Evolutionary conservation across 768 basidiomycete species (phyloP).

Genomic region (Baorangia bicolor): DNA sequence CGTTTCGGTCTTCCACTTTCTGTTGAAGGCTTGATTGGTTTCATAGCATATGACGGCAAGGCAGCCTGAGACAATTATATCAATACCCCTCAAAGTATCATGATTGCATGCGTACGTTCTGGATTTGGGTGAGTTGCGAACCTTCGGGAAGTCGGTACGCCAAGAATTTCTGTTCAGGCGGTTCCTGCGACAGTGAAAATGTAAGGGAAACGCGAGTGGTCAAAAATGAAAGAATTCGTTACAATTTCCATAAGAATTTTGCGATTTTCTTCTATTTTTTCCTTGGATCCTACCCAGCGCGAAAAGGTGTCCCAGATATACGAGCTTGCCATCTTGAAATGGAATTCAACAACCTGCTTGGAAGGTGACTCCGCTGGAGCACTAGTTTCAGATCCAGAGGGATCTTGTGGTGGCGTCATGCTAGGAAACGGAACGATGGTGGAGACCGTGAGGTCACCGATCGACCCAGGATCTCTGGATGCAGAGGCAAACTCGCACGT

Average conservation of each 20-base stretch:
- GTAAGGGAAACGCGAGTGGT: neutral
- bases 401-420: constrained; percentile 11
- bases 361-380: constrained; percentile 6
- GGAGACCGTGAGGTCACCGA: constrained; percentile 41
- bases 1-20: constrained; percentile 39
- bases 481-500: constrained; percentile 43
- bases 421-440: constrained; percentile 46
- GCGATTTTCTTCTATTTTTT: constrained; percentile 50
- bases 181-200: constrained; percentile 33
- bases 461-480: constrained; percentile 10
- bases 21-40: constrained; percentile 52
- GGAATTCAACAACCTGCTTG: constrained; percentile 44
- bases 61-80: constrained; percentile 37
- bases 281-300: constrained; percentile 60
- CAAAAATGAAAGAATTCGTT: neutral
- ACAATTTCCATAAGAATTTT: constrained; percentile 49
- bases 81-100: neutral
- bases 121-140: constrained; percentile 56
- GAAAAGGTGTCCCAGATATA: constrained; percentile 57
- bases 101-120: constrained; percentile 43
- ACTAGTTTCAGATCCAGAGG: constrained; percentile 12
- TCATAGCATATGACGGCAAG: constrained; percentile 51
- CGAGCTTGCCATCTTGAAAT: constrained; percentile 46
- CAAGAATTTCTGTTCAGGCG: constrained; percentile 49
- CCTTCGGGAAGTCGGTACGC: constrained; percentile 58